Percentiles rank a stretch among this genome's conserved stretches.
phyloP scores from a whole-genome alignment of 2,329 filamentous ascomycete genomes.

The Calycina herbarum region DNA sequence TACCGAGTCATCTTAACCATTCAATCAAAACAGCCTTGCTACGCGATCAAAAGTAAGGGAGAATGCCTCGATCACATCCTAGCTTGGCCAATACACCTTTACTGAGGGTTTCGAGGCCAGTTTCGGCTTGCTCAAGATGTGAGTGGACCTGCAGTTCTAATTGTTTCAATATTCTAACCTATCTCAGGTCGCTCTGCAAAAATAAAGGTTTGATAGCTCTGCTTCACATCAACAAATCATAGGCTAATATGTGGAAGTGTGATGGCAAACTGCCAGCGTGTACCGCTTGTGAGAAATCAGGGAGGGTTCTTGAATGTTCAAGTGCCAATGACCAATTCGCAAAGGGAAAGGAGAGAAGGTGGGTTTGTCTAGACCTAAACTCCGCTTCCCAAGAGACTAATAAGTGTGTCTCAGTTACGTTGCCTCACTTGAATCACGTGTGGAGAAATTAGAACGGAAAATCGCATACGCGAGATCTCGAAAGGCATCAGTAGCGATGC shows the following conservation, averaged over 20 bases:
- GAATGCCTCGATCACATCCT: constrained; percentile 27
- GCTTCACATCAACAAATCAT: not conserved
- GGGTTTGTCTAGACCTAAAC: constrained; percentile 23
- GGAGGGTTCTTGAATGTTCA: constrained; percentile 82
- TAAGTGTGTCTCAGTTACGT: constrained; percentile 65
- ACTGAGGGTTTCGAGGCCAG: constrained; percentile 73
- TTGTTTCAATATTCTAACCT: constrained; percentile 12
- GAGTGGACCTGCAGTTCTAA: constrained; percentile 31
- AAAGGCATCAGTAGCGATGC: constrained; percentile 67
- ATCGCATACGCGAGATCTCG: constrained; percentile 69
- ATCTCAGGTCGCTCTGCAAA: constrained; percentile 75
- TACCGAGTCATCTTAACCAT: not conserved
- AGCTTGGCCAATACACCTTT: constrained; percentile 49
- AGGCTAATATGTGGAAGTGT: constrained; percentile 55
- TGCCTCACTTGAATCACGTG: constrained; percentile 85
- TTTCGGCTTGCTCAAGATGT: constrained; percentile 79
- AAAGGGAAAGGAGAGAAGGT: constrained; percentile 90
- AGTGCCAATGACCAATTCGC: constrained; percentile 96
- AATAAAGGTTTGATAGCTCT: constrained; percentile 64
- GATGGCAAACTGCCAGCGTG: constrained; percentile 95
- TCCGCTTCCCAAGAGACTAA: constrained; percentile 21
- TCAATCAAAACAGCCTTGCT: not conserved
- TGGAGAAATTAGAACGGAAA: constrained; percentile 82
- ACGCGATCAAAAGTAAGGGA: not conserved
- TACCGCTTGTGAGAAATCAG: constrained; percentile 90